Evolutionary conservation across 2,329 filamentous ascomycete species (phyloP), one percentile per base, ranked within the genome.

Genomic region (Beauveria australis): DNA sequence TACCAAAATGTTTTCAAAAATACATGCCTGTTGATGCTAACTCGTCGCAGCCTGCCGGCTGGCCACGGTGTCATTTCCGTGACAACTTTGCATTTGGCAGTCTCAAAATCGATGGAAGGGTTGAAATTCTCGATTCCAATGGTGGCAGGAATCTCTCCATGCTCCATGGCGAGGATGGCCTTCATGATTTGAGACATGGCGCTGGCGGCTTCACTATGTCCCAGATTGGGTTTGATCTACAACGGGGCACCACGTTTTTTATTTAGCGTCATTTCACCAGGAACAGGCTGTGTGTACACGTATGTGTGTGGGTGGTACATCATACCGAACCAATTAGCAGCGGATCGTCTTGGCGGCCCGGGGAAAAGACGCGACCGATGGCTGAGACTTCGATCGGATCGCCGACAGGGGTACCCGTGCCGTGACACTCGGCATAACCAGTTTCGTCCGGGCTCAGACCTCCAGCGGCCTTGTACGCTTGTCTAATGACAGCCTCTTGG

Each of bases 391-490:
- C 70, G 7, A 70, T 64, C 0, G 70, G 68, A 19, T 71, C 68
- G 2, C 71, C 68, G 14, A 65, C 66, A 8, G 64, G 22, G 1
- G 69, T 72, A 30, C 71, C 77, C 0, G 77, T 81, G 1, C 78
- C 78, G 61, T 74, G 74, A 4, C 71, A 70, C 62, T 78, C 76
- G 18, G 76, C 67, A 53, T 70, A 74, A 2, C 64, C 55, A 0
- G 71, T 70, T 1, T 70, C 57, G 0, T 30, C 12, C 0, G 66
- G 63, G 52, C 70, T 63, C 3, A 73, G 65, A 61, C 61, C 1
- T 14, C 22, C 10, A 40, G 52, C 53, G 63, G 76, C 0, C 10
- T 43, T 16, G 12, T 53, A 53, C 19, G 19, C 30, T 9, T 16
- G 4, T 18, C 33, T 19, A 5, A 53, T 26, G 30, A 53, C 19